A percentile compares a stretch with the other conserved stretches of the same genome.
phyloP scores from a whole-genome alignment of 768 basidiomycete species.

The Suillus subalutaceus region DNA sequence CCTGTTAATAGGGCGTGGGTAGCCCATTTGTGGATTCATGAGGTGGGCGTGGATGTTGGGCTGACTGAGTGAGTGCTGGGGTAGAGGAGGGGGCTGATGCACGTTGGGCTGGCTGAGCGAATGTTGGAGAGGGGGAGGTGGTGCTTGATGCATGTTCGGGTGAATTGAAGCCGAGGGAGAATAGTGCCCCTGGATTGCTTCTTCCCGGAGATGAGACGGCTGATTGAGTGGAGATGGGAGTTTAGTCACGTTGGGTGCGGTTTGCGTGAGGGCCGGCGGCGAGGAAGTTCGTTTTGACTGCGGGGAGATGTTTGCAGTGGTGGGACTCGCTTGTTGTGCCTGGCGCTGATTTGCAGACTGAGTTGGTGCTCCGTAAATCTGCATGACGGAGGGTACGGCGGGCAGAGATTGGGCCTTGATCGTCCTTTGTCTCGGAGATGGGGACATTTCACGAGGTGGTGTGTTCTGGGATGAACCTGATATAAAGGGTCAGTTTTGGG shows the following conservation, averaged over 20 bases:
- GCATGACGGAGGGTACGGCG: constrained; percentile 58
- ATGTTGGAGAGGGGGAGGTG: constrained; percentile 35
- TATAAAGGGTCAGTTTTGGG: constrained; percentile 13
- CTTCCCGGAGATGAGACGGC: constrained; percentile 34
- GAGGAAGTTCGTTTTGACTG: constrained; percentile 37
- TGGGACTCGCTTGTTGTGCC: constrained; percentile 37
- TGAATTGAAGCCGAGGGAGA: constrained; percentile 45
- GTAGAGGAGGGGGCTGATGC: constrained; percentile 42
- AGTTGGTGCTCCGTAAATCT: constrained; percentile 47
- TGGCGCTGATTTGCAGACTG: constrained; percentile 42
- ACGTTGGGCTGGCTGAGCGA: constrained; percentile 32
- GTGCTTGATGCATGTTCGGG: constrained; percentile 34
- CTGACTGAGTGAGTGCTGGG: constrained; percentile 30
- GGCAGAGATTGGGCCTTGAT: constrained; percentile 65
- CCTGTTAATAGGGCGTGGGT: constrained; percentile 68
- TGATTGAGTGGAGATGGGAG: constrained; percentile 30
- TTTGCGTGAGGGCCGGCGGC: constrained; percentile 36
- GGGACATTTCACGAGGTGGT: constrained; percentile 44
- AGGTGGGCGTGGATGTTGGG: constrained; percentile 33
- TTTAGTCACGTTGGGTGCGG: constrained; percentile 36
- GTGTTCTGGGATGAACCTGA: constrained; percentile 32
- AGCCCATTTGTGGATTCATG: constrained; percentile 44
- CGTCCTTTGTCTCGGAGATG: constrained; percentile 53
- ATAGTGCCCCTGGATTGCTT: constrained; percentile 40
- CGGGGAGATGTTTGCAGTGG: constrained; percentile 34